These are phyloP conservation scores for Maudiozyma bulderi DNA, from an alignment of 805 yeast genomes.

Conservation along the genomic window DNA sequence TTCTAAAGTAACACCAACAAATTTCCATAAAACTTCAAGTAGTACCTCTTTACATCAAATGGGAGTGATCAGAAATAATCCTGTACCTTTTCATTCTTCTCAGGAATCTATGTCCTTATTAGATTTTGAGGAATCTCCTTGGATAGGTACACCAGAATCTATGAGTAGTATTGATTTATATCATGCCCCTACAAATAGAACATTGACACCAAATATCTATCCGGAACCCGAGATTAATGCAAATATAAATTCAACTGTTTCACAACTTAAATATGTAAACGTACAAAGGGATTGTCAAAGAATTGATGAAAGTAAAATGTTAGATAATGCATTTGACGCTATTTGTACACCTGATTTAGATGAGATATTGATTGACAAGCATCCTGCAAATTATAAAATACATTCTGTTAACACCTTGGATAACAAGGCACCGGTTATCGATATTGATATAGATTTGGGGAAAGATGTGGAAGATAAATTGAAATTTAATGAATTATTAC, in stretches of 20 bases:
- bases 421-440: slow-evolving; percentile 22
- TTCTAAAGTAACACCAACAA: slow-evolving; percentile 3
- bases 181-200: slow-evolving; percentile 1
- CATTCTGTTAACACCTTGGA: slow-evolving; percentile 6
- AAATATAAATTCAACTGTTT: not conserved
- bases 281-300: slow-evolving; percentile 22
- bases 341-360: slow-evolving; percentile 7
- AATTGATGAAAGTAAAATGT: slow-evolving; percentile 18
- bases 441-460: slow-evolving; percentile 14
- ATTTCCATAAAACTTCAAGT: slow-evolving; percentile 21
- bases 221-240: no score
- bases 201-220: not conserved
- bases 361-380: slow-evolving; percentile 1
- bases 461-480: slow-evolving; percentile 3
- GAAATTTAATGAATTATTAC: slow-evolving; percentile 18
- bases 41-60: slow-evolving; percentile 21
- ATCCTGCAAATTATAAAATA: slow-evolving; percentile 1
- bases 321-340: slow-evolving; percentile 23
- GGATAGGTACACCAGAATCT: slow-evolving; percentile 27
- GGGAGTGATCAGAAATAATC: slow-evolving; percentile 8
- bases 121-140: slow-evolving; percentile 36
- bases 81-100: slow-evolving; percentile 20
- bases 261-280: slow-evolving; percentile 9
- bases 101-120: slow-evolving; percentile 29
- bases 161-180: slow-evolving; percentile 8